Evolutionary conservation across 169 alveolate genomes (phyloP), one percentile per base, ranked within the genome.

Genomic region (Babesia microti): DNA sequence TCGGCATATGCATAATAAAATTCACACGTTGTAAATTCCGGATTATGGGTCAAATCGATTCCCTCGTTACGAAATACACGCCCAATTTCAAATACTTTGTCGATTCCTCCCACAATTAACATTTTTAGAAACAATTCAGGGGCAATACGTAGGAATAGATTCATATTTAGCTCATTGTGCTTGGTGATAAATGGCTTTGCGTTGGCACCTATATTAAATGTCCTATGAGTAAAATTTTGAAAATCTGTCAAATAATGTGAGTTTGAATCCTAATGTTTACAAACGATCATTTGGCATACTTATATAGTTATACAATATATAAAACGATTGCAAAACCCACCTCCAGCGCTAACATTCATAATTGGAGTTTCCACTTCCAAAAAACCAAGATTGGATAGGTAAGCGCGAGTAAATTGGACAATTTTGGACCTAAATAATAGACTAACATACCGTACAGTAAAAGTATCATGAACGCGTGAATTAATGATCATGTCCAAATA

Each of bases 301-400:
- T 41, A 0, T 41, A 41, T 41, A n/a, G n/a, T n/a, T n/a, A n/a
- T n/a, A n/a, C n/a, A n/a, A n/a, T n/a, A n/a, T n/a, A n/a, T 12
- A 28, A 32, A 43, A 39, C 51, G 22, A 41, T 28, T 6, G 83
- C 88, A 19, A 85, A n/a, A n/a, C n/a, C n/a, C n/a, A n/a, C 71
- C 99, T 21, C 99, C 98, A 17, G 94, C 85, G 19, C 89, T 85
- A 83, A 88, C 83, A 59, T 93, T 88, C 94, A 97, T 86, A 88
- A 89, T 90, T 17, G 99, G 99, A 32, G 99, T 97, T 80, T 97
- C 99, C 17, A 93, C 99, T 72, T 96, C 99, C 14, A 89, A 29
- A 72, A 92, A 94, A 2, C 95, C 98, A 22, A 89, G 74, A 33
- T 78, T 84, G 50, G 82, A 91, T 54, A 97, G 79, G 69, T 74